phyloP scores from a whole-genome alignment of 371 early-diverging fungal species.

The Furculomyces boomerangus region DNA sequence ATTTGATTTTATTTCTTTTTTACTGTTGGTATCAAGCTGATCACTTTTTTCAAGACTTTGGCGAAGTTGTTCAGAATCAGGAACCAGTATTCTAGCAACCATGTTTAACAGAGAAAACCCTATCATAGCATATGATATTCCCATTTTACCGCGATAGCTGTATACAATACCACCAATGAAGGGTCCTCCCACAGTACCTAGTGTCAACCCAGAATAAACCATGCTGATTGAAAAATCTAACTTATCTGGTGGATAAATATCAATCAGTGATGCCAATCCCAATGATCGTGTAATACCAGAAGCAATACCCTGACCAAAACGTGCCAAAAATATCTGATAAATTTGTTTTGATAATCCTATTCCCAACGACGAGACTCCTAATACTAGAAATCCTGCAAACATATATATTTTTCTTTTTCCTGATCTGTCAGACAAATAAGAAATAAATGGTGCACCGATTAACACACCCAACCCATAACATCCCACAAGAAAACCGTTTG shows the following conservation, averaged over 20 bases:
- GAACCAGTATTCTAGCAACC: slow-evolving; percentile 22
- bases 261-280: slow-evolving; percentile 58
- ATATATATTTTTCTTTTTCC: slow-evolving; percentile 52
- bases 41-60: neutral
- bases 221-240: slow-evolving; percentile 62
- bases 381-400: slow-evolving; percentile 38
- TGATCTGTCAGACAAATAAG: slow-evolving; percentile 52
- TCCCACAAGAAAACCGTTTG: slow-evolving; percentile 64
- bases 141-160: slow-evolving; percentile 42
- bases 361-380: slow-evolving; percentile 35
- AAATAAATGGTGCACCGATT: slow-evolving; percentile 54
- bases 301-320: slow-evolving; percentile 62
- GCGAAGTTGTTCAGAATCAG: slow-evolving; percentile 8
- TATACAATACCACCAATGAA: slow-evolving; percentile 55
- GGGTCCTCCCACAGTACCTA: slow-evolving; percentile 46
- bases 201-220: slow-evolving; percentile 44
- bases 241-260: slow-evolving; percentile 48
- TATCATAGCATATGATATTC: slow-evolving; percentile 58
- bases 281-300: slow-evolving; percentile 68
- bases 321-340: slow-evolving; percentile 45
- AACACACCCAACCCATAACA: slow-evolving; percentile 68
- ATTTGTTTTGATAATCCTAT: slow-evolving; percentile 49
- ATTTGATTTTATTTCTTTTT: neutral
- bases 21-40: neutral
- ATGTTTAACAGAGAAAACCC: slow-evolving; percentile 50